Evolutionary conservation across 768 basidiomycete species (phyloP).

Genomic region (Amanita pallidorosea): DNA sequence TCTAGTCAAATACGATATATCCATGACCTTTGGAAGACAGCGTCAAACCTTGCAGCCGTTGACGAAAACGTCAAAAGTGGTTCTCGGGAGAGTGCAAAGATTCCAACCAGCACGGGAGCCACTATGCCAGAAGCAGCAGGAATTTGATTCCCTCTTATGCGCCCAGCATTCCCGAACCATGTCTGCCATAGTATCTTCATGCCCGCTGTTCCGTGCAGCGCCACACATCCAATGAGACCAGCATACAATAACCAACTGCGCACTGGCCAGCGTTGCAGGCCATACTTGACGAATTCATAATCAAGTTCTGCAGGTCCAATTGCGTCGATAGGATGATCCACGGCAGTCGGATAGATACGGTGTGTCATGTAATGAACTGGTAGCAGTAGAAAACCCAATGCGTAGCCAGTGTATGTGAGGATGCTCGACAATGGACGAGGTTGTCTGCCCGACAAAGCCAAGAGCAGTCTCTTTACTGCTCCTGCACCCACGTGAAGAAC

Average conservation of each 20-base stretch:
- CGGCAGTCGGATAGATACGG: conserved; percentile 41
- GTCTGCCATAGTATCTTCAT: conserved; percentile 38
- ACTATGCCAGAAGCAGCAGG: conserved; percentile 22
- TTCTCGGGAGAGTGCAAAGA: conserved; percentile 44
- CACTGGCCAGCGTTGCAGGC: conserved; percentile 49
- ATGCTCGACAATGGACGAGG: conserved; percentile 26
- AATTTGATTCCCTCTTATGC: conserved; percentile 10
- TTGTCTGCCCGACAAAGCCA: conserved; percentile 19
- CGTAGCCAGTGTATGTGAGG: conserved; percentile 56
- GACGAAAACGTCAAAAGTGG: conserved; percentile 46
- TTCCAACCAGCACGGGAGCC: conserved; percentile 45
- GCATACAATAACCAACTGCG: conserved; percentile 53
- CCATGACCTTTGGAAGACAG: conserved; percentile 33
- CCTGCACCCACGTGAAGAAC: conserved; percentile 50
- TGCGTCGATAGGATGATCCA: conserved; percentile 35
- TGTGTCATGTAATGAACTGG: conserved; percentile 65
- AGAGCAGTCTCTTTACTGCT: conserved; percentile 40
- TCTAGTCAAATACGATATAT: conserved; percentile 27
- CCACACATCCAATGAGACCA: conserved; percentile 44
- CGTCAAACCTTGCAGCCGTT: conserved; percentile 37
- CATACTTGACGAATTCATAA: conserved; percentile 75
- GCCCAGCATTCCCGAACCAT: conserved; percentile 22
- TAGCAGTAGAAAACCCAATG: conserved; percentile 42
- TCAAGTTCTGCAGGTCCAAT: conserved; percentile 72
- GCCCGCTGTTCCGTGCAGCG: conserved; percentile 59